These are phyloP conservation scores for Acidiella bohemica DNA, from an alignment of 495 filamentous ascomycete genomes.

Conservation along the genomic window DNA sequence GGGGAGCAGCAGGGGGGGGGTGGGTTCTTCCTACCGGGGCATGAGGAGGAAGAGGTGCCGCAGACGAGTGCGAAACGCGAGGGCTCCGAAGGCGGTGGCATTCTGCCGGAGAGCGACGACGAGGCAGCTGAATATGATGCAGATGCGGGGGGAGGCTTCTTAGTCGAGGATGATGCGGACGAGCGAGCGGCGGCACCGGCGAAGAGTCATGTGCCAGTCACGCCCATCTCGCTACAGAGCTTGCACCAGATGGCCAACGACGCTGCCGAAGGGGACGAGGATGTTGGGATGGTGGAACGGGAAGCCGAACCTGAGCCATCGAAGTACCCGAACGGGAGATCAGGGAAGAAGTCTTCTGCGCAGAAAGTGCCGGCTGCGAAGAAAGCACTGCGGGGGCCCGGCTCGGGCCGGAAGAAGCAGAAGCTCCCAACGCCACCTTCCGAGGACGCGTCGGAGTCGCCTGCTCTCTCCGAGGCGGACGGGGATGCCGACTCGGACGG, in stretches of 20 bases:
- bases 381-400: too few species aligned
- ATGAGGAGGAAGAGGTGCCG: conserved; percentile 17
- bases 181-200: not conserved
- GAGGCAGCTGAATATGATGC: not conserved
- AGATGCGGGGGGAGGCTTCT: conserved; percentile 1
- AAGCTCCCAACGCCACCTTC: not conserved
- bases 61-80: not conserved
- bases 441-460: not conserved
- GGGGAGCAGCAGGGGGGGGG: conserved; percentile 13
- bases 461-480: not conserved
- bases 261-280: conserved; percentile 9
- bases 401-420: not conserved
- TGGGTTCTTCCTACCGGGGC: conserved; percentile 18
- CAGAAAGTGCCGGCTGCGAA: too few species aligned
- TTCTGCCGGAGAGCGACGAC: conserved; percentile 10
- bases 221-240: conserved; percentile 23
- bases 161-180: conserved; percentile 12
- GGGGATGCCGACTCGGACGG: conserved; percentile 4
- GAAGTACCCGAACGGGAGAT: not conserved
- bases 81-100: conserved; percentile 9
- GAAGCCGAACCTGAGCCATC: not conserved
- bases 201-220: conserved; percentile 15
- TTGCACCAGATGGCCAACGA: conserved; percentile 15
- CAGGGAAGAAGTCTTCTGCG: too few species aligned
- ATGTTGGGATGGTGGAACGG: not conserved